Evolutionary conservation across 352 stramenopile genomes (phyloP).

Genomic region (Pythium utonaiense): DNA sequence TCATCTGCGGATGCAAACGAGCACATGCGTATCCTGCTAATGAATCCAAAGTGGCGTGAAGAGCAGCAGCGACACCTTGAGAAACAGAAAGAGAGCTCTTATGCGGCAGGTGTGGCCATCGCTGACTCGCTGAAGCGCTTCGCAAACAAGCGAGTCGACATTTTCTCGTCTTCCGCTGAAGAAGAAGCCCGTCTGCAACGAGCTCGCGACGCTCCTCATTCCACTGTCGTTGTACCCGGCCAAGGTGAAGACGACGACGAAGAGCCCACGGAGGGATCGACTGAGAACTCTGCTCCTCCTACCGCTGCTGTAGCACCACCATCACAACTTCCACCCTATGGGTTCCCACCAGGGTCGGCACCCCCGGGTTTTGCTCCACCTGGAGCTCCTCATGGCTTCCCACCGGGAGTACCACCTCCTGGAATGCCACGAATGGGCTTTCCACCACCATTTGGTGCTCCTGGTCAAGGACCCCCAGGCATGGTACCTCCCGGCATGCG

Average conservation of each 20-base stretch:
- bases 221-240: background rate
- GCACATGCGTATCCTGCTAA: constrained; percentile 98
- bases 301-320: constrained; percentile 3
- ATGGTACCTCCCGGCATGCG: constrained; percentile 23
- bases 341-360: constrained; percentile 4
- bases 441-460: background rate
- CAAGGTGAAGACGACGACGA: constrained; percentile 32
- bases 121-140: constrained; percentile 93
- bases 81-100: constrained; percentile 96
- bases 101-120: constrained; percentile 93
- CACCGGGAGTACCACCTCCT: constrained; percentile 25
- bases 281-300: background rate
- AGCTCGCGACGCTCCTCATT: constrained; percentile 31
- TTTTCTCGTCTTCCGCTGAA: constrained; percentile 90
- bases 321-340: constrained; percentile 10
- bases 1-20: constrained; percentile 90
- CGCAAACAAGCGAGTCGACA: constrained; percentile 89
- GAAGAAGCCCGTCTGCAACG: constrained; percentile 67
- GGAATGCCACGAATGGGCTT: constrained; percentile 22
- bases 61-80: constrained; percentile 94
- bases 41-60: constrained; percentile 98
- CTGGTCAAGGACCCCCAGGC: constrained; percentile 16
- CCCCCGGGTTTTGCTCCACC: constrained; percentile 10
- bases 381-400: background rate
- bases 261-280: background rate